phyloP scores from a whole-genome alignment of 2,329 filamentous ascomycete genomes.

The Penicillium sp. region DNA sequence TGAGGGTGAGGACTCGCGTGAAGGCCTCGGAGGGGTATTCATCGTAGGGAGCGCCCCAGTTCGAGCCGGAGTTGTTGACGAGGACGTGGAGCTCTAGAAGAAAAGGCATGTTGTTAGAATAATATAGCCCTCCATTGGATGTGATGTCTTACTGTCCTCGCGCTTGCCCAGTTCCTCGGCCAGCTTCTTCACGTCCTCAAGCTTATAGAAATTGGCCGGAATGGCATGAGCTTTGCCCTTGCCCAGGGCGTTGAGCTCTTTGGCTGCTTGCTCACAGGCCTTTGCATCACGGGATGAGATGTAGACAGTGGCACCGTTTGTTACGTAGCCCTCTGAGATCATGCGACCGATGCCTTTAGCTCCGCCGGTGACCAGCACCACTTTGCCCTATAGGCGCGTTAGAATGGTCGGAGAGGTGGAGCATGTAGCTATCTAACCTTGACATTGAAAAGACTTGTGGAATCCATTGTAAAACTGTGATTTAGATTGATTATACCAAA shows the following conservation, averaged over 20 bases:
- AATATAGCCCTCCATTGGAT: neutral
- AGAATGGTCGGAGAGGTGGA: constrained; percentile 43
- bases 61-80: constrained; percentile 48
- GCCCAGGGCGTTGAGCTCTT: constrained; percentile 44
- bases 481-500: neutral
- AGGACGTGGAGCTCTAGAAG: constrained; percentile 40
- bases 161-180: constrained; percentile 43
- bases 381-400: constrained; percentile 29
- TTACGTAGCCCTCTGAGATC: constrained; percentile 47
- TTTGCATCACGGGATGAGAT: constrained; percentile 48
- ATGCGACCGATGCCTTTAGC: constrained; percentile 48
- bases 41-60: constrained; percentile 50
- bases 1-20: constrained; percentile 50
- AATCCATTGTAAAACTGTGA: constrained; percentile 41
- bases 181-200: constrained; percentile 43
- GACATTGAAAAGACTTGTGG: constrained; percentile 49
- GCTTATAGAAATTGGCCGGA: constrained; percentile 46
- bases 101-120: neutral
- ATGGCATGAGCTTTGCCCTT: constrained; percentile 46
- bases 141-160: constrained; percentile 51
- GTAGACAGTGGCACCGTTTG: constrained; percentile 47
- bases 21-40: constrained; percentile 51
- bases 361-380: constrained; percentile 45
- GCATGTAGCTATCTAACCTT: constrained; percentile 41
- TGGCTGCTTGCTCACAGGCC: constrained; percentile 41